These are phyloP conservation scores for Ceratocystis colombiana DNA, from an alignment of 2,329 filamentous ascomycete genomes.

Conservation along the genomic window DNA sequence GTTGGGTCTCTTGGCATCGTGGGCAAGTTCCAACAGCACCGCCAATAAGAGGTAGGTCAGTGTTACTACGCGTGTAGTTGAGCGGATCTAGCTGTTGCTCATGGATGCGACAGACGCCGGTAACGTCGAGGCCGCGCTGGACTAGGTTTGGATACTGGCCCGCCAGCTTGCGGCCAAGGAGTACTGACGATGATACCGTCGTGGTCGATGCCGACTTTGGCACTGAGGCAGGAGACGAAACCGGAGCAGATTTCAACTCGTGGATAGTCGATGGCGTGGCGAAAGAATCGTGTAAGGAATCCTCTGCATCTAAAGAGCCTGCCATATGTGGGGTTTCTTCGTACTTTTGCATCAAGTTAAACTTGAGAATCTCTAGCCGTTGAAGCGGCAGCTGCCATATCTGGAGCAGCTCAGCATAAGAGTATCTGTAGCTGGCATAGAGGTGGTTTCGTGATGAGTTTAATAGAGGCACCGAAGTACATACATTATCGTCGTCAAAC, in stretches of 20 bases:
- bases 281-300: not conserved
- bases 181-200: slow-evolving; percentile 35
- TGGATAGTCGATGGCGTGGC: not conserved
- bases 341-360: slow-evolving; percentile 46
- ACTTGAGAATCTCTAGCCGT: slow-evolving; percentile 58
- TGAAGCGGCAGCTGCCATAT: slow-evolving; percentile 55
- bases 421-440: slow-evolving; percentile 52
- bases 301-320: not conserved
- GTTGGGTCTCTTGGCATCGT: slow-evolving; percentile 46
- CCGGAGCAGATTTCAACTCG: not conserved
- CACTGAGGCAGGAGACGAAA: slow-evolving; percentile 32
- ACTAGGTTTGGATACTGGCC: slow-evolving; percentile 35
- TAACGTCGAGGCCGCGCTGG: slow-evolving; percentile 50
- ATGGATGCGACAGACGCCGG: slow-evolving; percentile 52
- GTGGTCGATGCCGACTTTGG: slow-evolving; percentile 43
- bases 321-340: not conserved
- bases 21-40: slow-evolving; percentile 43
- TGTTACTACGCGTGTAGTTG: slow-evolving; percentile 35
- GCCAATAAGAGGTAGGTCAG: slow-evolving; percentile 33
- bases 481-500: slow-evolving; percentile 56
- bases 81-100: slow-evolving; percentile 53
- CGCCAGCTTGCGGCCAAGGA: slow-evolving; percentile 34
- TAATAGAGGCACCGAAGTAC: slow-evolving; percentile 50
- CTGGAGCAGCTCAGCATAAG: slow-evolving; percentile 59
- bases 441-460: slow-evolving; percentile 40